These are phyloP conservation scores for Aspergillus funiculosus DNA, from an alignment of 495 filamentous ascomycete genomes.

Conservation along the genomic window DNA sequence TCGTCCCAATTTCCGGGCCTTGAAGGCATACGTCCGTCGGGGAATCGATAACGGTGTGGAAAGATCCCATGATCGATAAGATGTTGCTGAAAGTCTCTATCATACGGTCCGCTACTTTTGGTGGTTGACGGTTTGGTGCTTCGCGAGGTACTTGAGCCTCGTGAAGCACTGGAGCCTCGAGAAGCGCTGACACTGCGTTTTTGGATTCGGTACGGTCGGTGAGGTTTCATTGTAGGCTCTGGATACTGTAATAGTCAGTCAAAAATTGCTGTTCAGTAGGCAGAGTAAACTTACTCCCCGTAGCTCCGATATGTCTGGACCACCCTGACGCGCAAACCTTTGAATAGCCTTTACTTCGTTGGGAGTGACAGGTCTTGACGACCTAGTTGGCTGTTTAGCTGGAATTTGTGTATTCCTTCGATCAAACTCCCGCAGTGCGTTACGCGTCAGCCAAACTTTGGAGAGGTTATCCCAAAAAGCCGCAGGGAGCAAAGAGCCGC, in stretches of 20 bases:
- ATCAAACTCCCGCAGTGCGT: not conserved
- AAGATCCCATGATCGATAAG: not conserved
- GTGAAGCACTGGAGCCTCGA: no score
- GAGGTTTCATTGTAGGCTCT: not conserved
- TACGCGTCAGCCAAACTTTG: not conserved
- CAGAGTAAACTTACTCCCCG: not conserved
- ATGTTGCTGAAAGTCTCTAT: not conserved
- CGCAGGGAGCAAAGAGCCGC: no score
- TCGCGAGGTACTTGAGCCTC: no score
- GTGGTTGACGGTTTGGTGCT: no score
- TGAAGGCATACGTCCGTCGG: no score
- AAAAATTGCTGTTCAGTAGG: not conserved
- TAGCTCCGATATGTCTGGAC: not conserved
- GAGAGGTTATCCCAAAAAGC: not conserved
- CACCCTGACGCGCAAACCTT: not conserved
- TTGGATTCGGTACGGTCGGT: not conserved
- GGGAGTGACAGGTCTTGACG: no score
- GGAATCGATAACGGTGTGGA: not conserved
- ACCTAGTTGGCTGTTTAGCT: not conserved
- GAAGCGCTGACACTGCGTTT: no score
- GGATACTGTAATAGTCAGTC: not conserved
- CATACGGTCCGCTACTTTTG: no score
- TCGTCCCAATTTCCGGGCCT: no score
- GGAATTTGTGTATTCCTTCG: not conserved
- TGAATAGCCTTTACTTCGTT: not conserved